phyloP scores from a whole-genome alignment of 2,329 filamentous ascomycete species.

The Cladophialophora exuberans region DNA sequence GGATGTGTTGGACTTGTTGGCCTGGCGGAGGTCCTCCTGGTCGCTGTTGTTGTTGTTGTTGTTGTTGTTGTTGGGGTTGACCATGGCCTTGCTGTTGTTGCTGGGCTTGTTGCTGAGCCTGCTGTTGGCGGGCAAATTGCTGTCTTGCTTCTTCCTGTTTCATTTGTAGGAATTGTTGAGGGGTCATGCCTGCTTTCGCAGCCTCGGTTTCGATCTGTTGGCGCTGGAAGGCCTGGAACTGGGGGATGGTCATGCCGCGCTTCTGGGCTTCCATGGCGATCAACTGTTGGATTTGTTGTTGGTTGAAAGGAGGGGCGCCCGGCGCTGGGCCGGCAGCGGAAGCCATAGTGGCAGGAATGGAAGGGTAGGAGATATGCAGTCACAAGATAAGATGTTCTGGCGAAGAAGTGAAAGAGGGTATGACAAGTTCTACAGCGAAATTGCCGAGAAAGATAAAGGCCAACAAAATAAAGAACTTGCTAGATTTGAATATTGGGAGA shows the following conservation, averaged over 20 bases:
- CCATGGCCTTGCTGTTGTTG: conserved; percentile 42
- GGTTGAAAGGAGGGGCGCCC: conserved; percentile 22
- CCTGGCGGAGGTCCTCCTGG: conserved; percentile 34
- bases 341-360: conserved; percentile 37
- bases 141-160: conserved; percentile 46
- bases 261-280: conserved; percentile 70
- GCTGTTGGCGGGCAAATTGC: conserved; percentile 43
- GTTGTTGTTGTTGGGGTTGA: conserved; percentile 36
- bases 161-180: conserved; percentile 53
- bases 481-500: conserved; percentile 1
- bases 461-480: neutral
- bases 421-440: too few species aligned
- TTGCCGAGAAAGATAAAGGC: neutral
- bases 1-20: conserved; percentile 51
- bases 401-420: neutral
- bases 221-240: conserved; percentile 66
- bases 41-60: conserved; percentile 46
- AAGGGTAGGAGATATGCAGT: neutral
- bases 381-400: too few species aligned
- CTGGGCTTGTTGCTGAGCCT: conserved; percentile 35
- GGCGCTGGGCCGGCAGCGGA: conserved; percentile 22
- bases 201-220: conserved; percentile 51
- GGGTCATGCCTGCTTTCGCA: conserved; percentile 56
- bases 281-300: conserved; percentile 31
- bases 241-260: conserved; percentile 79